Evolutionary conservation across 1,284 basidiomycete genomes (phyloP).

Genomic region (Naganishia liquefaciens): DNA sequence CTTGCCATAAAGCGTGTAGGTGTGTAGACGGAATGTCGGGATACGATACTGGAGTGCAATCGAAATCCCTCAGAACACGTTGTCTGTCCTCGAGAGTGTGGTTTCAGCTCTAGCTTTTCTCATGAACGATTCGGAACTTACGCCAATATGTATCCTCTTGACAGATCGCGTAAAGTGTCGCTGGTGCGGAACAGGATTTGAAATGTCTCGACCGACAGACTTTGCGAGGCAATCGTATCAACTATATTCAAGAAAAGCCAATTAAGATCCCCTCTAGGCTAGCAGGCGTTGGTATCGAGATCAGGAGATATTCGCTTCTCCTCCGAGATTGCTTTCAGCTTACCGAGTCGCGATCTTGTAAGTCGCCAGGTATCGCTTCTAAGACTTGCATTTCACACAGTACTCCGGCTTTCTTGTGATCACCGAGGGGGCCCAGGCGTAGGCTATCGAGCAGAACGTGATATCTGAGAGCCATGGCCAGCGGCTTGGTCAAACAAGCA

Average conservation of each 20-base stretch:
- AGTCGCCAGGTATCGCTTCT: conserved; percentile 27
- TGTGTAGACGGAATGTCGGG: conserved; percentile 32
- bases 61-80: conserved; percentile 28
- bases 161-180: conserved; percentile 17
- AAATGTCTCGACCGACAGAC: conserved; percentile 19
- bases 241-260: conserved; percentile 30
- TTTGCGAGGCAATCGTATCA: conserved; percentile 34
- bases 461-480: conserved; percentile 32
- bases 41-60: conserved; percentile 32
- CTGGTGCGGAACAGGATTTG: conserved; percentile 31
- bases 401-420: neutral
- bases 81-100: conserved; percentile 17
- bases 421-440: neutral
- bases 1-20: conserved; percentile 33
- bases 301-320: neutral
- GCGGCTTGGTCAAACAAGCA: conserved; percentile 26
- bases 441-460: conserved; percentile 26
- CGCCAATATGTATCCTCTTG: conserved; percentile 34
- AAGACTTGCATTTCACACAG: neutral
- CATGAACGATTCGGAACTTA: neutral
- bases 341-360: conserved; percentile 28
- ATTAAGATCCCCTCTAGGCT: conserved; percentile 34
- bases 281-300: neutral
- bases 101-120: neutral
- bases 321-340: neutral